Base-by-base conservation (phyloP, 352 stramenopile species). In the Pythium chondricola region DNA sequence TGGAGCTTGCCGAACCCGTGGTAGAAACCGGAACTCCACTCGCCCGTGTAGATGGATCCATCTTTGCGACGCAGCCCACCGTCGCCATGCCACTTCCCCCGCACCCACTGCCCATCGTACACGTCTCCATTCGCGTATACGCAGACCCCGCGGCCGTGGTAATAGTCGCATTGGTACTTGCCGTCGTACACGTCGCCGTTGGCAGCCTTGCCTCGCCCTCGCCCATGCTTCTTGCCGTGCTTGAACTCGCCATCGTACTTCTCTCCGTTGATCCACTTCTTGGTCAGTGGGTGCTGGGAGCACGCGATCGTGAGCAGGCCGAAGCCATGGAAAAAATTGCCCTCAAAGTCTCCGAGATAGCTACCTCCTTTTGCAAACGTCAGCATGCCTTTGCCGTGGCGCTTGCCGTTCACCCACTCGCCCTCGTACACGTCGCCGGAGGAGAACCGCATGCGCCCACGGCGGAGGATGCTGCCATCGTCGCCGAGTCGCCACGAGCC, bases 351-450 rank as follows among this genome's bases (percentile, higher is more conserved):
- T 4, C 80, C 80, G 5, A 67, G 49, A 52, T 87, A 58, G 40
- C 60, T 66, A 10, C 59, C 57, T 16, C 58, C 65, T 24, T 63
- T 60, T 1, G 48, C 59, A 30, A 88, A 82, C 13, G 59, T 79
- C 35, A 89, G 42, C 10, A 61, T 66, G 21, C 75, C 77, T 46
- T 71, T 63, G 16, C 80, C 77, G 35, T 89, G 73, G 35, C 78
- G 75, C 60, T 88, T 85, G 53, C 76, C 75, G 48, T 93, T 63
- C 22, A 89, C 68, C 85, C 85, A 95, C 46, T 95, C 83, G 48
- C 85, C 81, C 22, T 88, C 78, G 53, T 93, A 96, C 8, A 83
- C 39, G 36, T 94, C 85, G 6, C 83, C 82, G 33, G 68, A 93
- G 4, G 75, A 68, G 44, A 79, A 85, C 27, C 83, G 81, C 17